Evolutionary conservation across 1,284 basidiomycete species (phyloP).

Genomic region (Meira miltonrushii): DNA sequence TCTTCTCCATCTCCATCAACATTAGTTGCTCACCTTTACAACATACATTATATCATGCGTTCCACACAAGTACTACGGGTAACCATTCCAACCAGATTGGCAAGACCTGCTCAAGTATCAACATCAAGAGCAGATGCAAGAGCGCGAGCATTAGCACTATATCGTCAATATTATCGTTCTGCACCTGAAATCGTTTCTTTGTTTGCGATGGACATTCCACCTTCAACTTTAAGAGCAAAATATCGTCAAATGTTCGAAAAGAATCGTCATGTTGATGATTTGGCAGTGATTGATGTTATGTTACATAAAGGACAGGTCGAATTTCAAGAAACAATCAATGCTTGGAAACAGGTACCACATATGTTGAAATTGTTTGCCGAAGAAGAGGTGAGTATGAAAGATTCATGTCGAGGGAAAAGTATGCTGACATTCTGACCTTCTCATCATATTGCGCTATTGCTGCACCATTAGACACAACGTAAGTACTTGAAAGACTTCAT

Average conservation of each 20-base stretch:
- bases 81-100: slow-evolving; percentile 85
- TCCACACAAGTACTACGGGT: slow-evolving; percentile 53
- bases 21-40: no score
- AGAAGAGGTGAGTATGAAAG: slow-evolving; percentile 53
- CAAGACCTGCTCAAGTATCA: slow-evolving; percentile 61
- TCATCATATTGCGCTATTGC: background rate
- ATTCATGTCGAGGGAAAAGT: background rate
- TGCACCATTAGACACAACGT: background rate
- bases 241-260: slow-evolving; percentile 83
- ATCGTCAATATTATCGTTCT: slow-evolving; percentile 88
- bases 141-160: slow-evolving; percentile 69
- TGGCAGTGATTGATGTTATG: slow-evolving; percentile 78
- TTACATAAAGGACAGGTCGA: slow-evolving; percentile 80
- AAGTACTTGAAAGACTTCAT: background rate
- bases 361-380: slow-evolving; percentile 54
- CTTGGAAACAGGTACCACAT: slow-evolving; percentile 72
- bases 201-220: slow-evolving; percentile 78
- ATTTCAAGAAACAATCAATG: slow-evolving; percentile 86
- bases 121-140: slow-evolving; percentile 65
- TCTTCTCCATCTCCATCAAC: no score
- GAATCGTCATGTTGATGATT: slow-evolving; percentile 76
- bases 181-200: slow-evolving; percentile 81
- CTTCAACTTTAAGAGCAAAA: slow-evolving; percentile 73
- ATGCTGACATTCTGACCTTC: background rate
- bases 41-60: background rate